Evolutionary conservation across 2,329 filamentous ascomycete species (phyloP).

Genomic region (Onygenales sp.): DNA sequence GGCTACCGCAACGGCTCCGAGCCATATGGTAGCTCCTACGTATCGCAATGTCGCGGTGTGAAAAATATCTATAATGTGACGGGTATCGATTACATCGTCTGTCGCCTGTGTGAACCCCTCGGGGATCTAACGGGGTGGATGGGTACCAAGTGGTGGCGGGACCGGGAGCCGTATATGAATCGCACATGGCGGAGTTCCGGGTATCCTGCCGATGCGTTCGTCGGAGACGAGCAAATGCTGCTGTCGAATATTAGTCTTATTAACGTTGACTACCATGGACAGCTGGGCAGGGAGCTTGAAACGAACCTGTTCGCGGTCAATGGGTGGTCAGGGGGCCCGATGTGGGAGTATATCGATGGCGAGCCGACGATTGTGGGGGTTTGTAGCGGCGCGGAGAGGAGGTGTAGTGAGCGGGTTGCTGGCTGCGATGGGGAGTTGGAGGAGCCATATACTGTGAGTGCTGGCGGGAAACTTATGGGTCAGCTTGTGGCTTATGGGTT

Average conservation of each 20-base stretch:
- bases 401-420: constrained; percentile 13
- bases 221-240: constrained; percentile 14
- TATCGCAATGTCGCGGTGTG: constrained; percentile 15
- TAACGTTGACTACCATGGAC: constrained; percentile 12
- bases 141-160: constrained; percentile 15
- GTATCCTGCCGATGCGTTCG: constrained; percentile 13
- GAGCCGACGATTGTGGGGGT: constrained; percentile 14
- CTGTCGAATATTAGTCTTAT: constrained; percentile 13
- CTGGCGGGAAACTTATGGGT: constrained; percentile 16
- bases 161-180: constrained; percentile 8
- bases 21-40: constrained; percentile 14
- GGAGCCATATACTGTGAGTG: constrained; percentile 15
- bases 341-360: constrained; percentile 16
- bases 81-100: constrained; percentile 16
- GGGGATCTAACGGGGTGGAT: constrained; percentile 16
- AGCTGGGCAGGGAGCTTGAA: constrained; percentile 15
- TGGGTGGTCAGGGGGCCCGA: constrained; percentile 16
- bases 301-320: constrained; percentile 13
- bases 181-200: constrained; percentile 14
- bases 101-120: constrained; percentile 14
- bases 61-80: constrained; percentile 17
- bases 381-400: constrained; percentile 15
- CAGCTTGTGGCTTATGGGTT: constrained; percentile 13
- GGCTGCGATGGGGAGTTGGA: constrained; percentile 10
- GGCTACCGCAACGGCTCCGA: constrained; percentile 12